Percentiles rank a stretch among this genome's conserved stretches.
These are phyloP conservation scores for Rhizopogon vulgaris DNA, from an alignment of 768 basidiomycete species.

Conservation along the genomic window DNA sequence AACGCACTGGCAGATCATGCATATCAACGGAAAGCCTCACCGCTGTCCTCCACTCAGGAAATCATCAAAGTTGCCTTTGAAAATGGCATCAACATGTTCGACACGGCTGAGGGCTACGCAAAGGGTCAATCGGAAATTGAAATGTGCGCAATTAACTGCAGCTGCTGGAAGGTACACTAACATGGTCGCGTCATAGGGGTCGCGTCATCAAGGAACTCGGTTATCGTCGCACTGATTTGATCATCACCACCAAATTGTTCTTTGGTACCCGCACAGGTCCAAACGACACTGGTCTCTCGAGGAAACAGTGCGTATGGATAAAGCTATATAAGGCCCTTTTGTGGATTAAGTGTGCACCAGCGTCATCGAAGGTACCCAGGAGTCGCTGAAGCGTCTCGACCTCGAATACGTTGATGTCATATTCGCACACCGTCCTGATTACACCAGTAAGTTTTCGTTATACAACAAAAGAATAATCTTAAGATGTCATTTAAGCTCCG, in stretches of 20 bases:
- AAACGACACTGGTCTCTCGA: constrained; percentile 32
- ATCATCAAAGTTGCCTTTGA: constrained; percentile 51
- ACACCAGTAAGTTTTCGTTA: constrained; percentile 18
- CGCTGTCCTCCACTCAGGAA: constrained; percentile 25
- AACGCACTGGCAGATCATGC: too few relatives aligned
- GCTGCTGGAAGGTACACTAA: not conserved
- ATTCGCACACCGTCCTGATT: constrained; percentile 46
- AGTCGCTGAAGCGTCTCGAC: constrained; percentile 42
- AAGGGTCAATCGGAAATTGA: constrained; percentile 47
- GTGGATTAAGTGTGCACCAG: constrained; percentile 14
- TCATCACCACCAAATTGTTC: constrained; percentile 55
- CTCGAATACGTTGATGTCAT: constrained; percentile 49
- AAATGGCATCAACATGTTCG: constrained; percentile 45
- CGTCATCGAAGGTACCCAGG: constrained; percentile 50
- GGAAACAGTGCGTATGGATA: constrained; percentile 20
- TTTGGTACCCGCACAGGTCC: constrained; percentile 47
- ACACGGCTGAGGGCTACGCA: constrained; percentile 40
- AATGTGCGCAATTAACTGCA: constrained; percentile 30
- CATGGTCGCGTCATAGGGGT: constrained; percentile 26
- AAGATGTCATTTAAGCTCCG: constrained; percentile 21
- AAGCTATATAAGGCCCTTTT: not conserved
- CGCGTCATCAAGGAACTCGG: constrained; percentile 50
- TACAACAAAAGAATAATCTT: not conserved
- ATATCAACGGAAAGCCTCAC: not conserved
- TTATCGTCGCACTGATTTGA: constrained; percentile 40